These are phyloP conservation scores for Delitschia confertaspora DNA, from an alignment of 495 filamentous ascomycete genomes.

Conservation along the genomic window DNA sequence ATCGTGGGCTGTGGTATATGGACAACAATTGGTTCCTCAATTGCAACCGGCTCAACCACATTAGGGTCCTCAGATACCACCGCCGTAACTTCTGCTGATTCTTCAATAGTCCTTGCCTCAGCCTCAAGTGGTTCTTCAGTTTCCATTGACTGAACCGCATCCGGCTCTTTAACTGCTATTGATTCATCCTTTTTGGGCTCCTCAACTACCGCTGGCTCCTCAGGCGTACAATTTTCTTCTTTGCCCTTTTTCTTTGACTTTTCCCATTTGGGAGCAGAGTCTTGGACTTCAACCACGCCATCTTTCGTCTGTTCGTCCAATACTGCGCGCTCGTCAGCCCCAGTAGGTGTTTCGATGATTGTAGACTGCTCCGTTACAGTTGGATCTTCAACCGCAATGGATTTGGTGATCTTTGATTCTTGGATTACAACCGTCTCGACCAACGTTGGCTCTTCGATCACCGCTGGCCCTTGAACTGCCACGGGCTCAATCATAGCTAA, in stretches of 20 bases:
- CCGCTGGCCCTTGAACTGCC: no score
- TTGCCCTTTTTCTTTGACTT: constrained; percentile 25
- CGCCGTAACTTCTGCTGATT: no score
- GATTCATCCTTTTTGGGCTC: neutral
- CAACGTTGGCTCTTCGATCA: no score
- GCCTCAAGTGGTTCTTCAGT: no score
- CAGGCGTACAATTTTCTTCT: constrained; percentile 4
- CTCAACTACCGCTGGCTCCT: constrained; percentile 1
- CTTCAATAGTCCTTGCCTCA: neutral
- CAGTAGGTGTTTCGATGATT: no score
- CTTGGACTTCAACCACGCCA: neutral
- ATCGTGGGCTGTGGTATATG: no score
- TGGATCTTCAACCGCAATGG: neutral
- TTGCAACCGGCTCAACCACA: neutral
- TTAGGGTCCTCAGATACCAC: no score
- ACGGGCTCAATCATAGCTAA: no score
- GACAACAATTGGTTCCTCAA: no score
- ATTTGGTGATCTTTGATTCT: neutral
- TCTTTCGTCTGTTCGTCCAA: no score
- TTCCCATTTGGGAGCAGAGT: constrained; percentile 6
- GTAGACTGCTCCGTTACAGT: neutral
- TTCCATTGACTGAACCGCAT: neutral
- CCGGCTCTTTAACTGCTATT: neutral
- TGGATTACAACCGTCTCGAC: neutral
- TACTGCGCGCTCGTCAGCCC: no score